Evolutionary conservation across 257 asterid species (phyloP).

Genomic region (Paraleonurus japonicus): DNA sequence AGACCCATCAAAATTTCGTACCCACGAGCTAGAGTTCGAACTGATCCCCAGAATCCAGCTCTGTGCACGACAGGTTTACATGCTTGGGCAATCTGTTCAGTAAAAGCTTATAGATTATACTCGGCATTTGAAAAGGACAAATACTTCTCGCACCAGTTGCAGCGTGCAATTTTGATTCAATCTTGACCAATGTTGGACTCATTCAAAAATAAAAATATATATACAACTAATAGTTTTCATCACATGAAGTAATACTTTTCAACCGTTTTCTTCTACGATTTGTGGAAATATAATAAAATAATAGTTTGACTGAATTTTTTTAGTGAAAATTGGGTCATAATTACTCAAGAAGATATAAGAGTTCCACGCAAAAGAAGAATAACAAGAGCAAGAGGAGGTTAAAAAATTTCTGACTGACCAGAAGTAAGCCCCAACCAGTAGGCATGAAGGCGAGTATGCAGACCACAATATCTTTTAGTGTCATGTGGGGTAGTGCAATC

Average conservation of each 20-base stretch:
- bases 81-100: constrained; percentile 44
- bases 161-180: too few species aligned
- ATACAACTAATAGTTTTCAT: background rate
- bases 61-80: constrained; percentile 39
- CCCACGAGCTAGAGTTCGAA: constrained; percentile 41
- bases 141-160: too few species aligned
- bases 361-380: background rate
- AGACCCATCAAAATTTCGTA: constrained; percentile 47
- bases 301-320: background rate
- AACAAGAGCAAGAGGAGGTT: background rate
- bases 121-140: background rate
- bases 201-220: background rate
- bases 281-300: too few species aligned
- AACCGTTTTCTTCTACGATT: background rate
- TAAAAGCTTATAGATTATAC: background rate
- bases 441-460: constrained; percentile 49
- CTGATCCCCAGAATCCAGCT: constrained; percentile 47
- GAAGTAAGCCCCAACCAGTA: constrained; percentile 48
- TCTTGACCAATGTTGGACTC: background rate
- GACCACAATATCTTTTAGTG: constrained; percentile 35
- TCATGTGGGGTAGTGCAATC: constrained; percentile 34
- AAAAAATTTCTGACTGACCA: constrained; percentile 29
- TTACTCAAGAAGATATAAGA: background rate
- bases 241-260: background rate
- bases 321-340: background rate